Evolutionary conservation across 2,329 filamentous ascomycete genomes (phyloP), one percentile per base, ranked within the genome.

Genomic region (Arthrobotrys iridis): DNA sequence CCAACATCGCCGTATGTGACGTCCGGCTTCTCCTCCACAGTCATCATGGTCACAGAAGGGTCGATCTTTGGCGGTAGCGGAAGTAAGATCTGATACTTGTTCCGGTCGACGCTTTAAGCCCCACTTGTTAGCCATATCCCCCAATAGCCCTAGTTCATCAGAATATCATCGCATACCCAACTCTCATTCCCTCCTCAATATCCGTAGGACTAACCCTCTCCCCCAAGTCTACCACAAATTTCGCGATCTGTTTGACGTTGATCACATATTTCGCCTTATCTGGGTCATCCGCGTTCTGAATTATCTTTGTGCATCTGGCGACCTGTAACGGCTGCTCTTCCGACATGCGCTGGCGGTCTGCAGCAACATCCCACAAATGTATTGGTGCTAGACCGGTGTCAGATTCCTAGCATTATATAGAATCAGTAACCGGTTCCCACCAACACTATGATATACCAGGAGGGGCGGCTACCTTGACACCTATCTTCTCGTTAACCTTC

Each of bases 241-340:
- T 99, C 81, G 95, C 95, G 81, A 99, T 99, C 84, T 99, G 95
- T 87, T 99, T 99, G 80, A 99, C 94, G 84, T 99, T 99, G 87
- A 99, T 99, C 81, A 99, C 93, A 85, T 99, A 99, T 89, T 98
- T 99, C 88, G 91, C 96, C 88, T 99, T 99, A 77, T 96, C 92
- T 76, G 92, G 87, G 82, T 98, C 93, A 84, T 95, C 94, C 82
- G 97, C 93, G 81, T 98, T 94, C 76, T 93, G 90, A 79, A 99
- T 99, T 83, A 99, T 99, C 87, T 99, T 99, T 74, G 95, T 99
- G 87, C 95, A 99, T 81, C 95, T 88, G 78, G 95, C 95, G 77
- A 99, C 95, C 84, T 99, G 95, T 80, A 98, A 88, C 45, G 95
- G 95, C 81, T 99, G 95, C 84, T 99, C 95, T 84, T 99, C 95